Evolutionary conservation across 495 filamentous ascomycete genomes (phyloP), one percentile per base, ranked within the genome.

Genomic region (Viridothelium virens): DNA sequence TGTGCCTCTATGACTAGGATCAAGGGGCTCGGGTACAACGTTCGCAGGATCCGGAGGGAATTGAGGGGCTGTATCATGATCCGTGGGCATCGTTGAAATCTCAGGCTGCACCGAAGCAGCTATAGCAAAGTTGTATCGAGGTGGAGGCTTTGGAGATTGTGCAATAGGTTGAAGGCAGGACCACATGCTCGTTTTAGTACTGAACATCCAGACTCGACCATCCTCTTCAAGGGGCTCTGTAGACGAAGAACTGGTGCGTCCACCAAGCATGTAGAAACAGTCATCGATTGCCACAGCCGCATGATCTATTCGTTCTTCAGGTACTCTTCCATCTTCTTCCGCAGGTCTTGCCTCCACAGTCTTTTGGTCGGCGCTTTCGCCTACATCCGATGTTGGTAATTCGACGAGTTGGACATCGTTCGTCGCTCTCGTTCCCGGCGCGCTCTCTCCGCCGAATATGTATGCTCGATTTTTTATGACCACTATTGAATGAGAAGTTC

Each of bases 401-500:
- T 81, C 82, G 56, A 94, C 71, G 41, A 85, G 76, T 71, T 92
- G 86, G 72, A 92, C 83, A 68, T 84, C 81, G 70, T 89, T 89
- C 73, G 90, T 87, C 2, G 70, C 72, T 38, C 84, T 77, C 10
- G 62, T 66, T 44, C 83, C 77, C 11, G 86, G 85, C 50, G 82
- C 78, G 41, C 79, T 71, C 37, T 74, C 71, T 71, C 87, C 87
- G 66, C 87, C 87, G 73, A 89, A 89, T 68, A 89, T 82, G 75
- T 89, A 92, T 16, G 85, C 83, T 56, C 82, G 81, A n/a, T 84
- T 81, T 65, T 81, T 82, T 38, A 92, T 73, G 62, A 91, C 77
- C 16, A 88, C 84, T 61, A 91, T 72, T 4, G 85, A 82, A 70
- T 93, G 90, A 0, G 87, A 87, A 2, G 87, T 89, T 11, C 89